Percentiles rank a stretch among this genome's conserved stretches.
Evolutionary conservation across 108 stramenopile species (phyloP).

Genomic region (Pseudonitzschia multiseries): DNA sequence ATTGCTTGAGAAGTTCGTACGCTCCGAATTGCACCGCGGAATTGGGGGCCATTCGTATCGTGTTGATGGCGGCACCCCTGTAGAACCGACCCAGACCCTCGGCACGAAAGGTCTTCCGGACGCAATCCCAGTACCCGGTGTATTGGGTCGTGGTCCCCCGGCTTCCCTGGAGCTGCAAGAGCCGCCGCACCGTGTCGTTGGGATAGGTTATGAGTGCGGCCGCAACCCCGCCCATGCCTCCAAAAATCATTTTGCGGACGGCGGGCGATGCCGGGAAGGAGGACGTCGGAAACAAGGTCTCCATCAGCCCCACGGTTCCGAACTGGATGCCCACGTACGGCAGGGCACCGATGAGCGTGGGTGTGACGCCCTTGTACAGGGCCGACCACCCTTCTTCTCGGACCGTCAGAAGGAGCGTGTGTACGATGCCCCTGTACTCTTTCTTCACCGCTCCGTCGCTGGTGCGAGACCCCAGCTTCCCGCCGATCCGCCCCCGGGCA

Average conservation of each 20-base stretch:
- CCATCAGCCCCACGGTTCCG: slow-evolving; percentile 85
- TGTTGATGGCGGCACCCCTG: slow-evolving; percentile 70
- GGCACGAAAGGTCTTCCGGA: slow-evolving; percentile 58
- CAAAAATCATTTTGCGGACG: slow-evolving; percentile 77
- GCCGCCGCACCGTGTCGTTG: slow-evolving; percentile 87
- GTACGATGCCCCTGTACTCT: slow-evolving; percentile 72
- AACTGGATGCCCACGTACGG: slow-evolving; percentile 93
- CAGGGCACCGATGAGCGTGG: slow-evolving; percentile 83
- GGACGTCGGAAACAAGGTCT: slow-evolving; percentile 52
- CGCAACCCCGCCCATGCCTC: slow-evolving; percentile 78
- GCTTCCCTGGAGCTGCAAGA: slow-evolving; percentile 87
- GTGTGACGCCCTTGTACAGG: slow-evolving; percentile 82
- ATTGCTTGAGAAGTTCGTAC: slow-evolving; percentile 74
- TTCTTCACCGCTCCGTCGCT: slow-evolving; percentile 39
- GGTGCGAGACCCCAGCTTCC: slow-evolving; percentile 56
- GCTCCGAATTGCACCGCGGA: slow-evolving; percentile 88
- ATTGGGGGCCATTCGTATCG: slow-evolving; percentile 87
- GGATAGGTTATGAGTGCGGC: slow-evolving; percentile 86
- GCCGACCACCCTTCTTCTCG: slow-evolving; percentile 80
- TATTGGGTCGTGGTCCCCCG: slow-evolving; percentile 65
- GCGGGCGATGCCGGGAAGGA: background rate
- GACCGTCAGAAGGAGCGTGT: slow-evolving; percentile 64
- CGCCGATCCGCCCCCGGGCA: slow-evolving; percentile 82
- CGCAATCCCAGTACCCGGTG: slow-evolving; percentile 84
- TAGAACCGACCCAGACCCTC: slow-evolving; percentile 79